Evolutionary conservation across 306 rosid genomes (phyloP).

Genomic region (Vachellia pachyceras): DNA sequence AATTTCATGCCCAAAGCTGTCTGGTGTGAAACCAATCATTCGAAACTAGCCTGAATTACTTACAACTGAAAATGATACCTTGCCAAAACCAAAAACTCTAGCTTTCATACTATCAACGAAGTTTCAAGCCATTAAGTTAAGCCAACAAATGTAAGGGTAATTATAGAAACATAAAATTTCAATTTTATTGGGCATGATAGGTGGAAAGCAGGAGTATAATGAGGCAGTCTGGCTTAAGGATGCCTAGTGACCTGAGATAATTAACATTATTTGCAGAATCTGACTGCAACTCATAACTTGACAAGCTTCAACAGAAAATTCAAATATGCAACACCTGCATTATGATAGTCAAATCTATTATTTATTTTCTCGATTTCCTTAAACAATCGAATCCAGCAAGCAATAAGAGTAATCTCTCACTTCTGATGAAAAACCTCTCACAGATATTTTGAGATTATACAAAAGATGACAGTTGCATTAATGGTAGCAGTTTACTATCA

Average conservation of each 20-base stretch:
- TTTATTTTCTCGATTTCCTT: background rate
- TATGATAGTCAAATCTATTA: background rate
- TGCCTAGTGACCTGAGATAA: background rate
- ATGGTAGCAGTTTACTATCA: slow-evolving; percentile 10
- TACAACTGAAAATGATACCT: background rate
- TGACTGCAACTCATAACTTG: background rate
- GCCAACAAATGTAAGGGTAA: slow-evolving; percentile 7
- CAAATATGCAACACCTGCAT: background rate
- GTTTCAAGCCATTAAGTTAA: slow-evolving; percentile 8
- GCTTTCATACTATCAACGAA: background rate
- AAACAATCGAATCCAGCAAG: background rate
- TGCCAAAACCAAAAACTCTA: background rate
- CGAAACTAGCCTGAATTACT: background rate
- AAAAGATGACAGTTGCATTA: slow-evolving; percentile 12
- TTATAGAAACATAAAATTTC: slow-evolving; percentile 25
- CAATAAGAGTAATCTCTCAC: background rate
- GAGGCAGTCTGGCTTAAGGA: slow-evolving; percentile 9
- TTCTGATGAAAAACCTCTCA: background rate
- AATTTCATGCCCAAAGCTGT: background rate
- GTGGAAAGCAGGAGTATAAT: background rate
- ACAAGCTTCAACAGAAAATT: background rate
- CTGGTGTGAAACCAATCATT: background rate
- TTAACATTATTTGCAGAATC: background rate
- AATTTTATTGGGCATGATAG: background rate
- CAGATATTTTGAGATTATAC: background rate